Conservation (phyloP, 805 yeast species). For the Metschnikowia borealis region DNA sequence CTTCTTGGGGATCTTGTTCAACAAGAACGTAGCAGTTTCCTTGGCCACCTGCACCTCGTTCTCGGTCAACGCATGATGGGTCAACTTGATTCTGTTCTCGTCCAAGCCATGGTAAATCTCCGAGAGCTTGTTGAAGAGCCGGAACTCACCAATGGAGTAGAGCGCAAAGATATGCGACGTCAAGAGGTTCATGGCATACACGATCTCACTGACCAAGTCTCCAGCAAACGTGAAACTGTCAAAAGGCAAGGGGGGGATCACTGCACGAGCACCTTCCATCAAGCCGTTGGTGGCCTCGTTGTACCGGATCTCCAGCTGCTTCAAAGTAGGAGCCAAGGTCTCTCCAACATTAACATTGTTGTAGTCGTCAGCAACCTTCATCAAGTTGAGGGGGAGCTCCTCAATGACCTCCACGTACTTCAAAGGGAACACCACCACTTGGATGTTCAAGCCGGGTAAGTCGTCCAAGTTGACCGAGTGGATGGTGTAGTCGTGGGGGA, state of each 20-base stretch:
- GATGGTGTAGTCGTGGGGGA: constrained; percentile 64
- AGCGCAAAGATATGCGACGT: constrained; percentile 64
- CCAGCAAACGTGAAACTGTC: constrained; percentile 40
- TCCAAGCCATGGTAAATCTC: constrained; percentile 54
- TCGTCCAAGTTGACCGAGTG: constrained; percentile 59
- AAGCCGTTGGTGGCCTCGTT: constrained; percentile 22
- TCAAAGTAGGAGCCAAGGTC: constrained; percentile 31
- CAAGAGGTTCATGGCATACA: constrained; percentile 52
- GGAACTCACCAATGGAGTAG: constrained; percentile 67
- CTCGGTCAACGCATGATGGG: constrained; percentile 49
- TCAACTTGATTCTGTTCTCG: constrained; percentile 51
- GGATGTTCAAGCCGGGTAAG: constrained; percentile 53
- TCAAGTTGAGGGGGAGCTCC: constrained; percentile 35
- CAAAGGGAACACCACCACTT: constrained; percentile 60
- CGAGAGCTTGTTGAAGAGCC: constrained; percentile 54
- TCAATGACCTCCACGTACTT: constrained; percentile 46
- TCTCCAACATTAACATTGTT: constrained; percentile 21
- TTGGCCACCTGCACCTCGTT: constrained; percentile 47
- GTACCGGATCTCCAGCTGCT: constrained; percentile 27
- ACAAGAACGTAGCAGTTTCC: constrained; percentile 48
- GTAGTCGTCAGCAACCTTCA: constrained; percentile 26
- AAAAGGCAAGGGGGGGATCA: constrained; percentile 53
- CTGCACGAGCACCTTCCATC: constrained; percentile 2
- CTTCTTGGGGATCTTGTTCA: constrained; percentile 59
- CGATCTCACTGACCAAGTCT: constrained; percentile 51